phyloP scores from a whole-genome alignment of 129 eudicot species.

The Chrysanthemum lavandulifolium region DNA sequence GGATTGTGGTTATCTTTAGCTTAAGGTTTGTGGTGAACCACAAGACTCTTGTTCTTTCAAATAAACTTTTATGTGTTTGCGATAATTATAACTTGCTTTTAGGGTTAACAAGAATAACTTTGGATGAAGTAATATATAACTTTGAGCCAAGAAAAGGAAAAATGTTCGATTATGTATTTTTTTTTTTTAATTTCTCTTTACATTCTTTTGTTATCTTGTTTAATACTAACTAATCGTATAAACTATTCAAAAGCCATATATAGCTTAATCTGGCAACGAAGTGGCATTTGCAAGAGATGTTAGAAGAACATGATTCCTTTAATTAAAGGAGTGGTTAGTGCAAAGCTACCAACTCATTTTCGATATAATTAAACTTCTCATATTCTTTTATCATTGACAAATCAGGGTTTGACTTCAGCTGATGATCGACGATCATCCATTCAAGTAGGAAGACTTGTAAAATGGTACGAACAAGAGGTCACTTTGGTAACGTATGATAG shows the following conservation, averaged over 20 bases:
- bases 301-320: conserved; percentile 38
- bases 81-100: conserved; percentile 26
- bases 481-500: conserved; percentile 21
- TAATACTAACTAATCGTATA: conserved; percentile 10
- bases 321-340: conserved; percentile 38
- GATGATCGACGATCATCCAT: conserved; percentile 11
- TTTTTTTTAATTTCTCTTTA: not conserved
- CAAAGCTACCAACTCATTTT: conserved; percentile 37
- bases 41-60: conserved; percentile 19
- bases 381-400: not conserved
- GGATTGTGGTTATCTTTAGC: conserved; percentile 9
- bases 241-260: conserved; percentile 29
- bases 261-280: conserved; percentile 37
- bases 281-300: conserved; percentile 39
- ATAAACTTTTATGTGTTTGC: conserved; percentile 12
- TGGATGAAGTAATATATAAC: conserved; percentile 27
- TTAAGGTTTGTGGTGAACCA: conserved; percentile 28
- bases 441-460: conserved; percentile 18
- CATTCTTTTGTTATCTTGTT: not conserved
- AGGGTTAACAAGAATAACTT: conserved; percentile 34
- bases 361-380: conserved; percentile 21
- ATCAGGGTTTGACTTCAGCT: conserved; percentile 24
- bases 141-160: conserved; percentile 29
- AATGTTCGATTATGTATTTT: conserved; percentile 16
- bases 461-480: conserved; percentile 5